Evolutionary conservation across 768 basidiomycete species (phyloP).

Genomic region (Boletus sensibilis): DNA sequence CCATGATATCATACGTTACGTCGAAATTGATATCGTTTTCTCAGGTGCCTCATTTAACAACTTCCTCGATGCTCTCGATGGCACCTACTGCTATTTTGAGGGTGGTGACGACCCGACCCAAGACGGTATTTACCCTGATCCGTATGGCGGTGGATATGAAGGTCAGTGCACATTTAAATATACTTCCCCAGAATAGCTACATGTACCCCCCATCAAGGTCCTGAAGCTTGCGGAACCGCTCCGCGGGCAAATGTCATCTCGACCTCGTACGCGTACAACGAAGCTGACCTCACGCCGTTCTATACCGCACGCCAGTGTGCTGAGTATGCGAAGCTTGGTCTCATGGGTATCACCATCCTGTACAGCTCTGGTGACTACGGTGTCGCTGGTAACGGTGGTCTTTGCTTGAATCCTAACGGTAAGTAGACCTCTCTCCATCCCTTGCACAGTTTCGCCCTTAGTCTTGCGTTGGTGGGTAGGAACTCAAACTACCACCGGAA

Average conservation of each 20-base stretch:
- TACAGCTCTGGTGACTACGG: conserved; percentile 47
- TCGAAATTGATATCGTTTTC: background rate
- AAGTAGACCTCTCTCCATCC: background rate
- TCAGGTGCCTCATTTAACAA: conserved; percentile 34
- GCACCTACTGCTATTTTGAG: conserved; percentile 33
- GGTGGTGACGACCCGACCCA: conserved; percentile 34
- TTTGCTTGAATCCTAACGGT: conserved; percentile 36
- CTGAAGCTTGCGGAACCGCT: conserved; percentile 39
- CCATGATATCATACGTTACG: background rate
- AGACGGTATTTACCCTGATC: conserved; percentile 31
- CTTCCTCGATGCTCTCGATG: conserved; percentile 37
- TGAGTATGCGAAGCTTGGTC: conserved; percentile 47
- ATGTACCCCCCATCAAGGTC: conserved; percentile 7
- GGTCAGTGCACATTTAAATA: conserved; percentile 4
- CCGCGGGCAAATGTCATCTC: conserved; percentile 40
- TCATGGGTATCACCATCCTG: conserved; percentile 42
- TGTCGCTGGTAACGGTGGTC: conserved; percentile 36
- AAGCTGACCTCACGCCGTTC: conserved; percentile 34
- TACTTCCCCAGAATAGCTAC: background rate
- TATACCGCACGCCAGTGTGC: conserved; percentile 43
- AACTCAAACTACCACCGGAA: conserved; percentile 21
- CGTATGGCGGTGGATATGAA: conserved; percentile 21
- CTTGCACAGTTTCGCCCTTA: background rate
- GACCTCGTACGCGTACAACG: conserved; percentile 40
- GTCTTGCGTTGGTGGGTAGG: conserved; percentile 20